Conservation (phyloP, 2,329 filamentous ascomycete species). For the Rachicladosporium sp. region DNA sequence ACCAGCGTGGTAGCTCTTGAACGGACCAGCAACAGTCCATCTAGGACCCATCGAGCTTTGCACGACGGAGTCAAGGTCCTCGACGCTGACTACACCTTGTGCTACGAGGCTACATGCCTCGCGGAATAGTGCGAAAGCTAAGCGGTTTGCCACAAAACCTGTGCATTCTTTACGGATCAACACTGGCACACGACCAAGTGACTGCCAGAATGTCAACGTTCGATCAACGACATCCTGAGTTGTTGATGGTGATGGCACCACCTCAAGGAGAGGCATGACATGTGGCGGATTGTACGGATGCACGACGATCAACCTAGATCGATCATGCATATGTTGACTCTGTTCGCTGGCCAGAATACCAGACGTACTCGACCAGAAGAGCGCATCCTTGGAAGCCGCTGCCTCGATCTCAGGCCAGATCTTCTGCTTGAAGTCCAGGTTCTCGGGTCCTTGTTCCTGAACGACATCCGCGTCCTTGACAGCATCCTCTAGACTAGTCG, state of each 20-base stretch:
- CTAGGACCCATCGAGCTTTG: conserved; percentile 40
- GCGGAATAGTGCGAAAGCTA: conserved; percentile 44
- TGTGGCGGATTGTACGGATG: conserved; percentile 53
- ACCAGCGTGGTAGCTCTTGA: conserved; percentile 47
- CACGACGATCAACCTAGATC: conserved; percentile 40
- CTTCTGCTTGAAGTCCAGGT: conserved; percentile 36
- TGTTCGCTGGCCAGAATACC: conserved; percentile 45
- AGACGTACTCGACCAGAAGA: conserved; percentile 48
- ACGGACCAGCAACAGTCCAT: conserved; percentile 45
- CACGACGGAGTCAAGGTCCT: conserved; percentile 44
- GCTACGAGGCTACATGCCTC: conserved; percentile 45
- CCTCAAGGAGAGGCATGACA: conserved; percentile 48
- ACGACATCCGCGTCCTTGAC: conserved; percentile 38
- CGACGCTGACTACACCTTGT: conserved; percentile 39
- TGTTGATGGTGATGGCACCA: conserved; percentile 40
- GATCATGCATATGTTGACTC: conserved; percentile 29
- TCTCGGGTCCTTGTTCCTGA: conserved; percentile 49
- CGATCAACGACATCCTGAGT: conserved; percentile 24
- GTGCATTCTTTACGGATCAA: conserved; percentile 39
- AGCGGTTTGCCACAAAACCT: conserved; percentile 46
- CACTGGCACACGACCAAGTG: conserved; percentile 34
- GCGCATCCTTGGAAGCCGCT: conserved; percentile 30
- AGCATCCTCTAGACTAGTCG: conserved; percentile 28
- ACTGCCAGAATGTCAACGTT: conserved; percentile 36
- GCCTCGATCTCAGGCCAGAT: conserved; percentile 41